Evolutionary conservation across 2,329 filamentous ascomycete genomes (phyloP).

Genomic region (Cordyceps javanica): DNA sequence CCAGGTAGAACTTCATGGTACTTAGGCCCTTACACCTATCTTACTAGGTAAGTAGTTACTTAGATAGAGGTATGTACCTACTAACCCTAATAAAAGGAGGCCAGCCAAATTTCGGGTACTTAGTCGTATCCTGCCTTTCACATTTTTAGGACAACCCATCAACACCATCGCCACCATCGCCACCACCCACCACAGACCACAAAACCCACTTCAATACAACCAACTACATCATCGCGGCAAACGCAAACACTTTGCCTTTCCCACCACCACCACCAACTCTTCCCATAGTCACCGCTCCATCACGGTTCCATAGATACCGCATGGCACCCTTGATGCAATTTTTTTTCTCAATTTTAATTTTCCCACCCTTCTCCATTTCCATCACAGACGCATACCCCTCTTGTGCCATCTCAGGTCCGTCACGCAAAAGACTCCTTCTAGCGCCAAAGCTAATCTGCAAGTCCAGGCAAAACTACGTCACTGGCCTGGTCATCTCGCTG

Average conservation of each 20-base stretch:
- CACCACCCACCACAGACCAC: background rate
- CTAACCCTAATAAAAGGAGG: too few relatives aligned
- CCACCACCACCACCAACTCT: background rate
- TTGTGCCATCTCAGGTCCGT: background rate
- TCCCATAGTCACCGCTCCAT: background rate
- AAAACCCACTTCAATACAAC: background rate
- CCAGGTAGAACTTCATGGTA: too few relatives aligned
- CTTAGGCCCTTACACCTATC: too few relatives aligned
- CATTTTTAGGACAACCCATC: too few relatives aligned
- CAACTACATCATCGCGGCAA: background rate
- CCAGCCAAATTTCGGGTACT: too few relatives aligned
- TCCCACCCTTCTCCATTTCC: too few relatives aligned
- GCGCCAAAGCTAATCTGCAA: conserved; percentile 10
- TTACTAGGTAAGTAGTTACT: too few relatives aligned
- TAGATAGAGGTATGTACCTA: too few relatives aligned
- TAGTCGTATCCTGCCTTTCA: too few relatives aligned
- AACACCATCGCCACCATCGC: background rate
- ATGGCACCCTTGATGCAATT: background rate
- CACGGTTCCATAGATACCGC: background rate
- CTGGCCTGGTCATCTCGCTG: background rate
- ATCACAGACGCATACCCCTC: too few relatives aligned
- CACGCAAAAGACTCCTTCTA: background rate
- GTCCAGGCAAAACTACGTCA: conserved; percentile 8
- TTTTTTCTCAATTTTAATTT: background rate
- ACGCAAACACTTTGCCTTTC: too few relatives aligned